Evolutionary conservation across 768 basidiomycete species (phyloP), one percentile per base, ranked within the genome.

Genomic region (Chiua virens): DNA sequence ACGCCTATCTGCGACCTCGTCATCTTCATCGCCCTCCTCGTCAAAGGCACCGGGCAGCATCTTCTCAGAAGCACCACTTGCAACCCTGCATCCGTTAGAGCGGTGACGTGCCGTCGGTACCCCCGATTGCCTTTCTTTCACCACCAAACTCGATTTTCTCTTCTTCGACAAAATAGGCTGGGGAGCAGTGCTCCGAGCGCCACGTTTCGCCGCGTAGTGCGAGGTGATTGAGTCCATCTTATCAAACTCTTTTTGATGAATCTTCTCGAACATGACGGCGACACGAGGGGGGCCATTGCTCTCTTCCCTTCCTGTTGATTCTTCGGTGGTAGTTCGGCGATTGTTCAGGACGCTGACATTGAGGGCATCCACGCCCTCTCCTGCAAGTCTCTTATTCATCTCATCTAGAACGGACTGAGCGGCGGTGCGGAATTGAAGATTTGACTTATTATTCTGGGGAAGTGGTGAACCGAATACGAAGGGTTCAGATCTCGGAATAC

Each of bases 401-500:
- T 93, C 91, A 44, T 85, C 86, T 27, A 92, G 72, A 25, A 93
- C 83, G 20, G 79, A 78, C n/a, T 81, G 75, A 0, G 88, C 85
- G 0, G 85, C 84, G 2, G 73, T 66, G 45, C 75, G 77, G 70
- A 92, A 92, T 45, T 85, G 79, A n/a, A 71, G 68, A 56, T 87
- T 83, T 28, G 85, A 82, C 39, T 80, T 76, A 41, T 72, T 76
- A 59, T 87, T 75, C 52, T 79, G 79, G 8, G 86, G 82, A 4
- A 80, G 75, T 0, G 88, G 85, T 0, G 89, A 91, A 22, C 89
- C 89, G 59, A 92, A 92, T 20, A 89, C 63, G 71, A 92, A 92
- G 0, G 84, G 81, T 21, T 78, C 66, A 1, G 65, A 64, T 38
- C 53, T 49, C 27, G 64, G 43, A 42, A 68, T 39, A 11, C 18